Evolutionary conservation across 495 filamentous ascomycete species (phyloP).

Genomic region (Cercophora sp.): DNA sequence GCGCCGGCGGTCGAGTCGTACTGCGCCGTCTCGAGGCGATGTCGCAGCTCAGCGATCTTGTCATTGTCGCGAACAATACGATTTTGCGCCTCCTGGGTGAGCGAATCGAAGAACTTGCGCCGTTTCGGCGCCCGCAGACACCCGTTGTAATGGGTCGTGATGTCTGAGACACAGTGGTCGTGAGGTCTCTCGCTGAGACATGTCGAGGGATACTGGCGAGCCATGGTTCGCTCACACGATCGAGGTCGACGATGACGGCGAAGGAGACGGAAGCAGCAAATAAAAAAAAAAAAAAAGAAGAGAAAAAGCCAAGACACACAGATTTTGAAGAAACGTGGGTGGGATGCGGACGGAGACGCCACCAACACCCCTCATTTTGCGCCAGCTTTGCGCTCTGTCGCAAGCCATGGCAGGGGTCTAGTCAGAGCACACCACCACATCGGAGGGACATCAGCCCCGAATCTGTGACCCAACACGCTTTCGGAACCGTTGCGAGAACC

Average conservation of each 20-base stretch:
- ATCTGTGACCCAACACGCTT: too few relatives aligned
- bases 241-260: neutral
- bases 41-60: conserved; percentile 13
- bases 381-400: too few relatives aligned
- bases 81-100: conserved; percentile 16
- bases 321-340: neutral
- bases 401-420: too few relatives aligned
- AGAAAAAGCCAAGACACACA: neutral
- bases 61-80: conserved; percentile 20
- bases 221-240: neutral
- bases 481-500: too few relatives aligned
- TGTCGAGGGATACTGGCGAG: conserved; percentile 14
- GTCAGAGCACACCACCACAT: too few relatives aligned
- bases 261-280: neutral
- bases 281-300: neutral
- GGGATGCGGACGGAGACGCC: too few relatives aligned
- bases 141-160: conserved; percentile 25
- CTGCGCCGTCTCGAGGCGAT: conserved; percentile 19
- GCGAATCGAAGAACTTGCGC: conserved; percentile 21
- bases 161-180: conserved; percentile 22
- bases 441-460: too few relatives aligned
- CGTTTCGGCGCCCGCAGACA: conserved; percentile 20
- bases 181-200: conserved; percentile 26
- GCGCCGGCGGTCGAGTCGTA: conserved; percentile 16
- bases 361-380: too few relatives aligned